phyloP scores from a whole-genome alignment of 805 yeast genomes.

The Soucietia sequanensis region DNA sequence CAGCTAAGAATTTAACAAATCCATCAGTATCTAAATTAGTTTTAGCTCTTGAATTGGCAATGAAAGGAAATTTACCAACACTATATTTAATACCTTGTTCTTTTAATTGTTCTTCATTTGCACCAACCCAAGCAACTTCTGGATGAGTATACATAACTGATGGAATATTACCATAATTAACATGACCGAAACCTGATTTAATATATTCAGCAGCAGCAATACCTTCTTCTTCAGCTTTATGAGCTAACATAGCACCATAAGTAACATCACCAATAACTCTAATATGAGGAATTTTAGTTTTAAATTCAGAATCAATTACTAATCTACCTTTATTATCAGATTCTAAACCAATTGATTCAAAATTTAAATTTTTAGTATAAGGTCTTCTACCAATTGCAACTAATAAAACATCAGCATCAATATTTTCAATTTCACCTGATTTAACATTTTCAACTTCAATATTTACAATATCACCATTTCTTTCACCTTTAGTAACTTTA shows the following conservation, averaged over 20 bases:
- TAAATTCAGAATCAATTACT: constrained; percentile 90
- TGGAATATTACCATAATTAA: constrained; percentile 96
- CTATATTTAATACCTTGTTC: constrained; percentile 88
- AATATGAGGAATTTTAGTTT: constrained; percentile 89
- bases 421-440: constrained; percentile 70
- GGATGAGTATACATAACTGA: constrained; percentile 99
- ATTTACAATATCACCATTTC: constrained; percentile 86
- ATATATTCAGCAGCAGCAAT: constrained; percentile 96
- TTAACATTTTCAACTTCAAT: constrained; percentile 88
- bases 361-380: constrained; percentile 82
- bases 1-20: constrained; percentile 92
- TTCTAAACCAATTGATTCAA: constrained; percentile 87
- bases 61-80: constrained; percentile 97
- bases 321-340: constrained; percentile 89
- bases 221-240: constrained; percentile 99
- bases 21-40: constrained; percentile 97
- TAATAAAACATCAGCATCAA: constrained; percentile 89
- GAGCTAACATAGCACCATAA: constrained; percentile 99
- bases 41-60: constrained; percentile 99
- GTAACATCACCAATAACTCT: constrained; percentile 98
- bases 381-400: constrained; percentile 99
- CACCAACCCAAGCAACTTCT: constrained; percentile 99
- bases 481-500: constrained; percentile 82
- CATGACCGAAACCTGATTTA: constrained; percentile 94
- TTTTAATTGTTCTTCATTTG: constrained; percentile 91